Percentiles rank a stretch among this genome's conserved stretches.
phyloP scores from a whole-genome alignment of 116 monocot genomes.

The Iris pallida region DNA sequence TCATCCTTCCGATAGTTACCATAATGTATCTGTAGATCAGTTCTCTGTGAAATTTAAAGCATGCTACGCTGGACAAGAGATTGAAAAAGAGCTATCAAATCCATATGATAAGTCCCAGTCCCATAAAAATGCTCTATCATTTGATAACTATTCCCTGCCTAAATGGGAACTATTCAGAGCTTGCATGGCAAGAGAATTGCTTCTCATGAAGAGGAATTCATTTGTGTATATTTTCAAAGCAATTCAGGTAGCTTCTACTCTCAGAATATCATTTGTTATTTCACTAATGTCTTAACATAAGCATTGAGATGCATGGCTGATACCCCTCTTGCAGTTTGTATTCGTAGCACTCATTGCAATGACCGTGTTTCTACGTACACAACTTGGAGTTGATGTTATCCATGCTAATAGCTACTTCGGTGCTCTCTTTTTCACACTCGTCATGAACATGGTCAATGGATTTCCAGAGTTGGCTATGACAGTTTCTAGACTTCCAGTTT shows the following conservation, averaged over 20 bases:
- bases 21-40: slow-evolving; percentile 30
- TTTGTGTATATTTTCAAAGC: slow-evolving; percentile 31
- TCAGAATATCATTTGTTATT: background rate
- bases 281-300: background rate
- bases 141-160: slow-evolving; percentile 26
- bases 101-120: slow-evolving; percentile 25
- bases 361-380: slow-evolving; percentile 45
- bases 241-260: slow-evolving; percentile 22
- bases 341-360: slow-evolving; percentile 37
- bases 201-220: slow-evolving; percentile 39
- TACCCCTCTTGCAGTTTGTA: slow-evolving; percentile 18
- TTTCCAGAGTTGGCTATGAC: slow-evolving; percentile 39
- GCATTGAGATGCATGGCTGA: background rate
- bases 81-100: slow-evolving; percentile 32
- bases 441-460: slow-evolving; percentile 38
- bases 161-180: slow-evolving; percentile 41
- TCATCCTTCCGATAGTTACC: slow-evolving; percentile 9
- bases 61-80: slow-evolving; percentile 17
- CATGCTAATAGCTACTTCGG: slow-evolving; percentile 35
- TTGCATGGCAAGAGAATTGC: slow-evolving; percentile 37
- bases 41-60: slow-evolving; percentile 30
- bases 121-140: slow-evolving; percentile 30
- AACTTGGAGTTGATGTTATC: slow-evolving; percentile 21
- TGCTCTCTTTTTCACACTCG: slow-evolving; percentile 35
- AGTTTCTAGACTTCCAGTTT: slow-evolving; percentile 43